Percentiles rank a stretch among this genome's conserved stretches.
Evolutionary conservation across 495 filamentous ascomycete genomes (phyloP).

Genomic region (Lophiotrema nucula): DNA sequence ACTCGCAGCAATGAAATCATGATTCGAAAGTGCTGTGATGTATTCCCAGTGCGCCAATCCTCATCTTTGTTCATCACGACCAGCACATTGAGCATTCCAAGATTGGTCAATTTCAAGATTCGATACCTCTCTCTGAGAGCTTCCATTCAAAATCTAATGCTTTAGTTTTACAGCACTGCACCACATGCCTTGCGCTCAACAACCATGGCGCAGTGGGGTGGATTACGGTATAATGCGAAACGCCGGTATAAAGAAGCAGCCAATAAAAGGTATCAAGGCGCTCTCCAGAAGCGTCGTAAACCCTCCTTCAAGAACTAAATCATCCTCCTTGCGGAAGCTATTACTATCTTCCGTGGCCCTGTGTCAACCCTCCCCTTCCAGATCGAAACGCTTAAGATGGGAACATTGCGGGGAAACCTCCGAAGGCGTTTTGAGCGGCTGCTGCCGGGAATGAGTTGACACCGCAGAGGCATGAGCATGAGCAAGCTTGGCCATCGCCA

Average conservation of each 20-base stretch:
- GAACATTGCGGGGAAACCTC: conserved; percentile 33
- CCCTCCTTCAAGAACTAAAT: conserved; percentile 20
- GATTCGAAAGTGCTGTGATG: no score
- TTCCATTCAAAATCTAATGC: conserved; percentile 26
- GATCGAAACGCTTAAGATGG: neutral
- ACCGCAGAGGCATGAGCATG: conserved; percentile 37
- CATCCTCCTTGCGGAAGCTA: conserved; percentile 19
- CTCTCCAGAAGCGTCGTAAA: conserved; percentile 14
- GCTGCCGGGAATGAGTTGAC: conserved; percentile 31
- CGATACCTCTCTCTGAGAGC: conserved; percentile 20
- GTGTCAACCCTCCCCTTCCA: neutral
- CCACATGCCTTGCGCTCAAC: neutral
- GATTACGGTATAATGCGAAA: no score
- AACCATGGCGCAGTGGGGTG: neutral
- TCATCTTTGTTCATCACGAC: no score
- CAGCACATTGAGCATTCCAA: neutral
- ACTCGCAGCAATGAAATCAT: no score
- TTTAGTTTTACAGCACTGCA: conserved; percentile 26
- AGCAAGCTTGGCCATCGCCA: conserved; percentile 30
- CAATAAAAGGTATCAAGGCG: conserved; percentile 23
- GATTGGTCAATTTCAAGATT: no score
- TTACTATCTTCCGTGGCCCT: conserved; percentile 28
- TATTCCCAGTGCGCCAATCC: neutral
- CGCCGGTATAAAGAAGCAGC: conserved; percentile 32
- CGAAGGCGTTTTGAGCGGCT: conserved; percentile 31